Conservation (phyloP, 352 stramenopile genomes). For the Pythium pyrilobum region DNA sequence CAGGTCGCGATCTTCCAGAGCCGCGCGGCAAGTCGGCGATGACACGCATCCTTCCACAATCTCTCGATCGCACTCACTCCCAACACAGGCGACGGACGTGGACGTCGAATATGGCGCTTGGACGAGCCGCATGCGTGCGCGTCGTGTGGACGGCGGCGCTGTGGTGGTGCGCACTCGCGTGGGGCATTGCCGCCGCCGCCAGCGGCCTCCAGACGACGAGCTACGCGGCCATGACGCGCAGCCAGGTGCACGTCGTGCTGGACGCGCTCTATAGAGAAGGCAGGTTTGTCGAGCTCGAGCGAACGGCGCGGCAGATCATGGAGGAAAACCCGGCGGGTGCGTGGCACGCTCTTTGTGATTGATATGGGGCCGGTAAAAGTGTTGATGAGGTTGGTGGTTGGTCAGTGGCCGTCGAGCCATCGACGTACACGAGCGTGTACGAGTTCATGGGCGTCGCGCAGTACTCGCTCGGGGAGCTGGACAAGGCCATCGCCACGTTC, state of each 20-base stretch:
- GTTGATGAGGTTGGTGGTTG: neutral
- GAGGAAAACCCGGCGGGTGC: slow-evolving; percentile 33
- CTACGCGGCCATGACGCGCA: slow-evolving; percentile 11
- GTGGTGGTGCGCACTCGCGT: neutral
- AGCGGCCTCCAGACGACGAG: neutral
- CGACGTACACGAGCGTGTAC: slow-evolving; percentile 40
- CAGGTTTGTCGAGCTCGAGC: slow-evolving; percentile 47
- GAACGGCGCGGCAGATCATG: slow-evolving; percentile 32
- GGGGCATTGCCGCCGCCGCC: neutral
- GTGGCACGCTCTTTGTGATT: neutral
- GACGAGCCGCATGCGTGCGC: too few species aligned
- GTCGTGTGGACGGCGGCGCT: neutral
- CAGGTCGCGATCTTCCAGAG: slow-evolving; percentile 4
- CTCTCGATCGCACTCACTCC: neutral
- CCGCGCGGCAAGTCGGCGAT: too few species aligned
- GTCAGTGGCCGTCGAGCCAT: neutral
- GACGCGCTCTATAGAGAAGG: slow-evolving; percentile 29
- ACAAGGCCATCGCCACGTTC: slow-evolving; percentile 56
- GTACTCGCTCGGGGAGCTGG: slow-evolving; percentile 60
- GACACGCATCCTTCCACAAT: neutral
- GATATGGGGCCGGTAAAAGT: too few species aligned
- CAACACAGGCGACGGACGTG: neutral
- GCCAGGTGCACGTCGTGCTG: slow-evolving; percentile 32
- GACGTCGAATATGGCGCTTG: too few species aligned
- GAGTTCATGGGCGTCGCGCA: slow-evolving; percentile 67